Base-by-base conservation (phyloP, 768 basidiomycete genomes). In the Chiua virens region DNA sequence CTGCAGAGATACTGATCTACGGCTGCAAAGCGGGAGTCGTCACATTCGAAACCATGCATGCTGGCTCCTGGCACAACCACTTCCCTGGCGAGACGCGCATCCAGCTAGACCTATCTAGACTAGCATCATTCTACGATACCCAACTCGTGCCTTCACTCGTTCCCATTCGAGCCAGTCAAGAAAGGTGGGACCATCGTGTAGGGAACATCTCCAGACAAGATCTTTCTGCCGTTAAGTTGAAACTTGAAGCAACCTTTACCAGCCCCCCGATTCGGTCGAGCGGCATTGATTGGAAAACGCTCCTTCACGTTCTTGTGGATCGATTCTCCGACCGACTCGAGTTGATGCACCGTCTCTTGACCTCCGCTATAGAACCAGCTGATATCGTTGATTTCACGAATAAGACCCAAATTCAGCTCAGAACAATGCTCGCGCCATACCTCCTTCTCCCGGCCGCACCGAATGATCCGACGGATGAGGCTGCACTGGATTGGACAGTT, bases 281-380 rank as follows among this genome's bases (percentile, higher is more conserved):
- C 43, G 69, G 67, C 1, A 49, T 78, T 3, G 76, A 80, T 55
- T 79, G 79, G 79, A 58, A 58, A 23, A 64, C 67, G 3, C 60
- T 77, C 32, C 55, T 70, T 13, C 65, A 68, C 10, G 66, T 71
- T 27, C 59, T 79, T n/a, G 62, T 68, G 4, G 68, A 78, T 38
- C 73, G 77, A 8, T 76, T 75, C 45, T 67, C 66, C 6, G 70
- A 68, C 17, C 62, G 79, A n/a, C 62, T 81, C 13, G 73, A 78
- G 47, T 50, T 71, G 18, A 52, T 75, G 8, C 70, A 61, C 13
- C 62, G 74, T 52, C 60, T 75, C 21, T 64, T 79, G 7, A 66
- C 69, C 32, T 42, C 30, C 11, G 15, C 35, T 3, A 39, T 63
- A 11, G 52, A 66, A 18, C 21, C 58, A 8, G 42, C 54, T 20